A percentile compares a stretch with the other conserved stretches of the same genome.
Conservation (phyloP, 192 early-diverging fungal species). For the Backusella westeae region DNA sequence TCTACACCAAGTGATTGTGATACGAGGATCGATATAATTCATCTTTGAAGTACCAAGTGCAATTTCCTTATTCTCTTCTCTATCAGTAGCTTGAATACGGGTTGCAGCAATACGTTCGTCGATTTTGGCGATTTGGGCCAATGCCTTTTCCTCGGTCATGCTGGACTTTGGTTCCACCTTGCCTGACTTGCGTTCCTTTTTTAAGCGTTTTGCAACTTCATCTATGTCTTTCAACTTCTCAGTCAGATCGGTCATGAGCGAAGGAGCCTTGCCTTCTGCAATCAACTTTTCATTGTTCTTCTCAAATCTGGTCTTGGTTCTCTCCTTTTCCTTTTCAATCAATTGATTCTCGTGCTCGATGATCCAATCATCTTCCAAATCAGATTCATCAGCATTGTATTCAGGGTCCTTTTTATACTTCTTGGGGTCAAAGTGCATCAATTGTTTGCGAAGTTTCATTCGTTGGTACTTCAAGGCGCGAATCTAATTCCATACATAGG, state of each 20-base stretch:
- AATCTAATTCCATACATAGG: conserved; percentile 44
- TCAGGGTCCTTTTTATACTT: conserved; percentile 76
- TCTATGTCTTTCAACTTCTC: conserved; percentile 51
- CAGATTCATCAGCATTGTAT: conserved; percentile 64
- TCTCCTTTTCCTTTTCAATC: conserved; percentile 75
- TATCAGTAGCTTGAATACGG: conserved; percentile 78
- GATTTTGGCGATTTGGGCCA: conserved; percentile 69
- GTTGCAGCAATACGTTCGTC: conserved; percentile 70
- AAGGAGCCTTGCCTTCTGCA: conserved; percentile 54
- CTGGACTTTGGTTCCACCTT: conserved; percentile 46
- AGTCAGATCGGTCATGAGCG: conserved; percentile 50
- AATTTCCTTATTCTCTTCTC: conserved; percentile 96
- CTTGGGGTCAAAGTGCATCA: conserved; percentile 72
- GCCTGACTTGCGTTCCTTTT: conserved; percentile 45
- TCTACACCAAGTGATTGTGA: conserved; percentile 91
- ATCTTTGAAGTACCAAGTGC: conserved; percentile 95
- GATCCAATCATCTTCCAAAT: conserved; percentile 81
- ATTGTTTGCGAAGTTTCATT: conserved; percentile 62
- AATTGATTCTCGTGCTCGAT: conserved; percentile 51
- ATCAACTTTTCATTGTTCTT: conserved; percentile 84
- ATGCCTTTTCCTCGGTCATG: conserved; percentile 67
- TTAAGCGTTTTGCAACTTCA: conserved; percentile 45
- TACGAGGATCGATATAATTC: conserved; percentile 99
- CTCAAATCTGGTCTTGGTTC: conserved; percentile 56
- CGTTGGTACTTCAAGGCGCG: conserved; percentile 86